Evolutionary conservation across 306 rosid genomes (phyloP).

Genomic region (Lablab purpureus): DNA sequence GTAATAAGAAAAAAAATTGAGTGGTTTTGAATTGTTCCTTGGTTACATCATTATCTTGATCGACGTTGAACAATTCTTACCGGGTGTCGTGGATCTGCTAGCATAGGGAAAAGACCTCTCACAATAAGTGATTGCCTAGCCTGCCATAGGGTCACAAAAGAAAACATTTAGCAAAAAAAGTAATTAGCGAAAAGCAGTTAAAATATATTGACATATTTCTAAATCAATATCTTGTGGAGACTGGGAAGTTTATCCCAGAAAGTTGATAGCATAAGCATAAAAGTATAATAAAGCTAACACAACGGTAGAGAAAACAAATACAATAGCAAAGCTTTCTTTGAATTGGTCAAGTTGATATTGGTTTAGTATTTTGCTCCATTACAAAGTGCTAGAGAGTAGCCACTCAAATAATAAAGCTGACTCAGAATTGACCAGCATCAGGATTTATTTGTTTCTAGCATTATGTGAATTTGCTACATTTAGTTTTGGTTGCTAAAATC

Average conservation of each 20-base stretch:
- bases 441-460: neutral
- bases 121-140: slow-evolving; percentile 97
- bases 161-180: neutral
- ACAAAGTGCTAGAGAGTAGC: neutral
- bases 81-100: slow-evolving; percentile 96
- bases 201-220: neutral
- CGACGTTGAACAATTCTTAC: slow-evolving; percentile 57
- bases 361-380: neutral
- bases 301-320: neutral
- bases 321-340: neutral
- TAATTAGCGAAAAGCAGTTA: no score
- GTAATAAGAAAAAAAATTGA: neutral
- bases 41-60: slow-evolving; percentile 21
- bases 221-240: neutral
- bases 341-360: slow-evolving; percentile 2
- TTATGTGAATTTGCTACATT: neutral
- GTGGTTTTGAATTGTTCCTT: slow-evolving; percentile 8
- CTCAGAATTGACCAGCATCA: slow-evolving; percentile 1
- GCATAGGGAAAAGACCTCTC: slow-evolving; percentile 96
- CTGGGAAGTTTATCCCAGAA: neutral
- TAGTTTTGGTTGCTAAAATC: slow-evolving; percentile 4
- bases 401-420: neutral
- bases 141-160: slow-evolving; percentile 52
- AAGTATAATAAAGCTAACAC: neutral
- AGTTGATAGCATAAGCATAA: neutral